Base-by-base conservation (phyloP, 179 eudicot genomes). In the Spergularia azorica region DNA sequence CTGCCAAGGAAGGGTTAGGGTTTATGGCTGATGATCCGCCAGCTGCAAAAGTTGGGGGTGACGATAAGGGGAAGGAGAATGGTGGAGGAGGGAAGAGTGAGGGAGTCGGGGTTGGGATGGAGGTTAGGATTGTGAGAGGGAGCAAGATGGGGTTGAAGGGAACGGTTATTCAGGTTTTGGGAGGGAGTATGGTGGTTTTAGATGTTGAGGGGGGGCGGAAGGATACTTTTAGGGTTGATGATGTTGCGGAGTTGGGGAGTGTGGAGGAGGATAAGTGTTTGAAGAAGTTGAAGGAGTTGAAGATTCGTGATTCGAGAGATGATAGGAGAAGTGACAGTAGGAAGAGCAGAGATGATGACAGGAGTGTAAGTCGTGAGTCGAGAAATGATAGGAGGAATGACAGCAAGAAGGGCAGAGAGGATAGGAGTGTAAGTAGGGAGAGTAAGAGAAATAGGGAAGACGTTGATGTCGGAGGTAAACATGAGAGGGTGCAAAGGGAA, bases 1-100 rank as follows among this genome's bases (percentile, higher is more conserved):
- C 80, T 3, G 91, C 83, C 2, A 87, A 83, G 73, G 97, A 88
- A 76, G 98, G 98, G 79, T 58, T 93, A 79, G 97, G 98, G 74
- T 91, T 89, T 83, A 82, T 75, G 36, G 70, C 15, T 62, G 77
- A 54, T 65, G 36, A 26, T 51, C 79, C 21, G 48, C 38, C 55
- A 46, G 62, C 69, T 52, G 70, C 36, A 9, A 69, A 72, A 43
- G 68, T 10, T 56, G 65, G 65, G 12, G 57, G 5, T 41, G 76
- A n/a, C 50, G 63, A 11, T 20, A 50, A 63, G 58, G 75, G 61
- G 82, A 60, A 48, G 6, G 81, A 82, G 32, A 26, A 26, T 26
- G 32, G 32, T 26, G 32, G 32, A n/a, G 46, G 50, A 20, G 66
- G 11, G 17, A 74, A 57, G 3, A 62, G 9, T 36, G 69, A 39